Evolutionary conservation across 164 flowering plant genomes (phyloP).

Genomic region (Sextonia rubra): DNA sequence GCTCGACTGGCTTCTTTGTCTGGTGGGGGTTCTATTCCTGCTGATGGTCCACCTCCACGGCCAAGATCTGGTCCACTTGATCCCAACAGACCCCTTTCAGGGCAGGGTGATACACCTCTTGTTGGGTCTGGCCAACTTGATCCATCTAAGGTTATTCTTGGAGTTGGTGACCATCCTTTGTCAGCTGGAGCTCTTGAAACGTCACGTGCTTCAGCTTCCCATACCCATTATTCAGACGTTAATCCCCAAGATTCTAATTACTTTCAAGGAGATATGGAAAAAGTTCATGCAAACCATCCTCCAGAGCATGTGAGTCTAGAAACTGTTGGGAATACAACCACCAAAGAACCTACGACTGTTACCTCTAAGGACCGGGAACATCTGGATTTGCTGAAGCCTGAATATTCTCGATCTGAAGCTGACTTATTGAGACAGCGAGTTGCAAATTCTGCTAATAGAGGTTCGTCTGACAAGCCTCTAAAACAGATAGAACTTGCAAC

Average conservation of each 20-base stretch:
- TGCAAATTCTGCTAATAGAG: constrained; percentile 29
- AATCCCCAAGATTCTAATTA: constrained; percentile 33
- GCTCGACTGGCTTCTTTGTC: constrained; percentile 77
- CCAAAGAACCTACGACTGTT: constrained; percentile 35
- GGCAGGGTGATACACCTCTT: constrained; percentile 37
- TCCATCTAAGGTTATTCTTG: constrained; percentile 41
- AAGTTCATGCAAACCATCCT: constrained; percentile 33
- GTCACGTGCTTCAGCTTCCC: constrained; percentile 48
- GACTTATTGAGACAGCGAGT: constrained; percentile 47
- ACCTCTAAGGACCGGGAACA: constrained; percentile 43
- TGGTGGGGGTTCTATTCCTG: constrained; percentile 44
- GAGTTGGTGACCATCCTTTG: constrained; percentile 36
- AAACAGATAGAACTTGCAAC: constrained; percentile 47
- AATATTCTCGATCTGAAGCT: constrained; percentile 46
- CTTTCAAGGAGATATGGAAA: constrained; percentile 37
- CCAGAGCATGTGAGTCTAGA: constrained; percentile 36
- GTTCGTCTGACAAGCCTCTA: constrained; percentile 57
- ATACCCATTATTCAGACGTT: constrained; percentile 46
- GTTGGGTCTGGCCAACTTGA: constrained; percentile 51
- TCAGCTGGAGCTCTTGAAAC: constrained; percentile 43
- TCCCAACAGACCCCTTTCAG: constrained; percentile 34
- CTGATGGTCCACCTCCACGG: constrained; percentile 50
- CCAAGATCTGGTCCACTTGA: constrained; percentile 82
- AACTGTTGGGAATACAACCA: constrained; percentile 27
- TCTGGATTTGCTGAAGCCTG: constrained; percentile 48